Base-by-base conservation (phyloP, 768 basidiomycete species). In the Jaapia argillacea region DNA sequence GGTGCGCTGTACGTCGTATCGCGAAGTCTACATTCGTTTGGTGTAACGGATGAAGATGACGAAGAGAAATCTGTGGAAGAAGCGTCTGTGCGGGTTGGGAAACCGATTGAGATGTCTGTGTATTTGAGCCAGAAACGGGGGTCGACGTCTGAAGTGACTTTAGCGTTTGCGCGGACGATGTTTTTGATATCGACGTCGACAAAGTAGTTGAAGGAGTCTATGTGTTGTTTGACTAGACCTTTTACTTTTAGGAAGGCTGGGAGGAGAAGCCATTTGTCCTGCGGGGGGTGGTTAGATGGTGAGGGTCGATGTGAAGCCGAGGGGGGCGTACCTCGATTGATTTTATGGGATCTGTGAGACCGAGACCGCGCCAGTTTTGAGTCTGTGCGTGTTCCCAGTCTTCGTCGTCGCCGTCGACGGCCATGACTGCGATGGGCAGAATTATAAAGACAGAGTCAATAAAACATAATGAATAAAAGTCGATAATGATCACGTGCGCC, bases 241-340 rank as follows among this genome's bases (percentile, higher is more conserved):
- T 99, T 99, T 48, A 96, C 89, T 64, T 93, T 86, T 41, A 99
- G 71, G 56, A 98, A 99, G 6, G 93, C 94, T 2, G 96, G 96
- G 2, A 99, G 69, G 6, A 99, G 68, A 16, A 96, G 77, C 96
- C 96, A 99, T 80, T 99, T 99, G 60, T 99, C 96, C 93, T 96
- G 52, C 36, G 24, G 12, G 40, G 22, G 40, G 23, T n/a, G 13
- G 21, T 28, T 12, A n/a, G 41, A 45, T 18, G 20, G 40, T 16
- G n/a, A n/a, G 44, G 25, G 7, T 14, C 13, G 14, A 39, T 12
- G 26, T 24, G 44, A 14, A 28, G 26, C 43, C 16, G 40, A 40
- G 25, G 35, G 44, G 24, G n/a, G 62, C 79, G 52, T 57, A 90
- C 93, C 76, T 96, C 84, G 14, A 98, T 81, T 33, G 67, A 78